Base-by-base conservation (phyloP, 2,329 filamentous ascomycete species). In the Ceratocystis alfenasii region DNA sequence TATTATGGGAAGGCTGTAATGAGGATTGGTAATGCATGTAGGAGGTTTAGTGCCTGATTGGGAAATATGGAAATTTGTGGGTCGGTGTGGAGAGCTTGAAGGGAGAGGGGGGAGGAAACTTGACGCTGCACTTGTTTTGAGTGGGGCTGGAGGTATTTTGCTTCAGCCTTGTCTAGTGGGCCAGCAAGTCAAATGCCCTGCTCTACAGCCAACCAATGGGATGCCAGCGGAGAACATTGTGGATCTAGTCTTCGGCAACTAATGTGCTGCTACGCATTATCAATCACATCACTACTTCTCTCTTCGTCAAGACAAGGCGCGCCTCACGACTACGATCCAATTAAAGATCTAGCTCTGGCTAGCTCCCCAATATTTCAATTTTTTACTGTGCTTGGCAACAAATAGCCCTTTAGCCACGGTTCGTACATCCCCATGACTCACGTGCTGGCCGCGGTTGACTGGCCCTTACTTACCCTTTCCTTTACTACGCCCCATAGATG, bases 1-100 rank as follows among this genome's bases (percentile, higher is more conserved):
- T 66, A 63, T 68, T 57, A 60, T 66, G 57, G 64, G 62, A 59
- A 66, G 61, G 62, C 53, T 66, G 63, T 63, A 65, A 62, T 44
- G 46, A 8, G 62, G 53, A 59, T 66, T 46, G 48, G 60, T 63
- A 62, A 63, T 57, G 44, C 41, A 46, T 20, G 33, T 36, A 63
- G 53, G 59, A 65, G 33, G 55, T 45, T 44, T 57, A 33, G 33
- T 59, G 55, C 55, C 61, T 63, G 61, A n/a, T 30, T 63, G 61
- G 61, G 61, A 63, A 33, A 33, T 59, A 20, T 59, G 55, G 8
- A 59, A 30, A 10, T 36, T 28, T n/a, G 30, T 20, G 48, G n/a
- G 12, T 53, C n/a, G n/a, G 48, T 53, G 7, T 20, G n/a, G 48
- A 25, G 55, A 33, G 30, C 55, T 17, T 36, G 1, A n/a, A 36